These are phyloP conservation scores for Beauveria varroae DNA, from an alignment of 2,329 filamentous ascomycete genomes.

Conservation along the genomic window DNA sequence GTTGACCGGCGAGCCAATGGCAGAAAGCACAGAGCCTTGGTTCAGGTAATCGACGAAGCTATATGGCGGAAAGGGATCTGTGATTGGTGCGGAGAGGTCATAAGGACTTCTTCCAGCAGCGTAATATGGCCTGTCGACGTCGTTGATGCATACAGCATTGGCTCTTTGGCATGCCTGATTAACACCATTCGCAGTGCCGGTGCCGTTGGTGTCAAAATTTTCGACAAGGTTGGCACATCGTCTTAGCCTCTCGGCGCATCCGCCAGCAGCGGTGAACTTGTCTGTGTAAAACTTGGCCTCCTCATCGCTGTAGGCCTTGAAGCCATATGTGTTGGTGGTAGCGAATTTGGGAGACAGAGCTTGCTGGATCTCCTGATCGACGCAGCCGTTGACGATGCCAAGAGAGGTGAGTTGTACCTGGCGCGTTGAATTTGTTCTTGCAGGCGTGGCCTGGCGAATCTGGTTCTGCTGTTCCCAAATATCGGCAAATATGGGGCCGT, in stretches of 20 bases:
- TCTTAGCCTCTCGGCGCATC: constrained; percentile 46
- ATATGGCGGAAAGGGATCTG: constrained; percentile 55
- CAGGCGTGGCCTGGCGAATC: constrained; percentile 40
- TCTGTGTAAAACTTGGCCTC: constrained; percentile 38
- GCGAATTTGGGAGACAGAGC: constrained; percentile 51
- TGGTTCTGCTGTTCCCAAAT: constrained; percentile 55
- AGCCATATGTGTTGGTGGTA: constrained; percentile 58
- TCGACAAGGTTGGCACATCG: constrained; percentile 40
- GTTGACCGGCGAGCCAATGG: constrained; percentile 56
- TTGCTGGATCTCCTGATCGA: constrained; percentile 57
- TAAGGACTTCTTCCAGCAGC: constrained; percentile 49
- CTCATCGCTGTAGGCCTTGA: constrained; percentile 47
- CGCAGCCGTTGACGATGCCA: constrained; percentile 64
- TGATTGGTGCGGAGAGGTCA: constrained; percentile 49
- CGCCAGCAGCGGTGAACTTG: constrained; percentile 26
- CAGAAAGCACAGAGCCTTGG: constrained; percentile 44
- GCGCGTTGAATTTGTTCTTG: constrained; percentile 43
- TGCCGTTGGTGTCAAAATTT: constrained; percentile 30
- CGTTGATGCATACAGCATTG: constrained; percentile 32
- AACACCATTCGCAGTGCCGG: constrained; percentile 31
- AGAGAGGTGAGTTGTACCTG: constrained; percentile 55
- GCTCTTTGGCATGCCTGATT: constrained; percentile 47
- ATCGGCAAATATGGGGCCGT: constrained; percentile 57
- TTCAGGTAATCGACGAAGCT: constrained; percentile 61
- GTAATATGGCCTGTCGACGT: constrained; percentile 52